A percentile compares a stretch with the other conserved stretches of the same genome.
Evolutionary conservation across 352 stramenopile genomes (phyloP).

Genomic region (Nothophytophthora sp.): DNA sequence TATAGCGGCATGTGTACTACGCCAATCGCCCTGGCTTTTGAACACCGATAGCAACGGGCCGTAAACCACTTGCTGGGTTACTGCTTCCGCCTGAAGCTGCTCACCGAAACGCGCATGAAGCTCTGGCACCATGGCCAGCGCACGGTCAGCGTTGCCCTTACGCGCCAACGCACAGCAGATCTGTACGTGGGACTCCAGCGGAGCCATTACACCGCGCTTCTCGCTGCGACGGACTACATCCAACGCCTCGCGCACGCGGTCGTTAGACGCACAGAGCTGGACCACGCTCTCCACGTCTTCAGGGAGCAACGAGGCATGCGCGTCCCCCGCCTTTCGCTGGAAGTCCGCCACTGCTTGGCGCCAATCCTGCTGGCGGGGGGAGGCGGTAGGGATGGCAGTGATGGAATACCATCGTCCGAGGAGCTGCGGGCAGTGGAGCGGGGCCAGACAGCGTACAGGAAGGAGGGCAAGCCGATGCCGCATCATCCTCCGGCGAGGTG

Average conservation of each 20-base stretch:
- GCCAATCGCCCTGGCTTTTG: conserved; percentile 66
- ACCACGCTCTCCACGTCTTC: conserved; percentile 37
- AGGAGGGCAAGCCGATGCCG: too few species aligned
- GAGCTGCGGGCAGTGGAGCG: conserved; percentile 18
- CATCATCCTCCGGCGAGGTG: too few species aligned
- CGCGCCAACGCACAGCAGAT: conserved; percentile 48
- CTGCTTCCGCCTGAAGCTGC: conserved; percentile 16
- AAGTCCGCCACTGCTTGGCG: conserved; percentile 46
- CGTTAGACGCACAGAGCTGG: conserved; percentile 38
- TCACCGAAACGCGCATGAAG: conserved; percentile 21
- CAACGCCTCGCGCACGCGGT: conserved; percentile 55
- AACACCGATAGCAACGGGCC: conserved; percentile 58
- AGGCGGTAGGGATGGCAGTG: neutral
- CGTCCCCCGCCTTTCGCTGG: conserved; percentile 32
- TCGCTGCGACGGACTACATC: conserved; percentile 40
- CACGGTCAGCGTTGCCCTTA: conserved; percentile 50
- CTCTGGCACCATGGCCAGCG: conserved; percentile 38
- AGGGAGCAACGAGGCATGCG: conserved; percentile 5
- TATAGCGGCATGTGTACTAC: conserved; percentile 48
- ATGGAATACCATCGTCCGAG: conserved; percentile 5
- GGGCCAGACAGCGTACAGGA: too few species aligned
- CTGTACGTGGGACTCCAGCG: conserved; percentile 40
- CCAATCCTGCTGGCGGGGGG: conserved; percentile 30
- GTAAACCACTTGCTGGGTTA: conserved; percentile 28
- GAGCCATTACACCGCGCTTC: conserved; percentile 33